Evolutionary conservation across 352 stramenopile genomes (phyloP), one percentile per base, ranked within the genome.

Genomic region (Pythium graminicola): DNA sequence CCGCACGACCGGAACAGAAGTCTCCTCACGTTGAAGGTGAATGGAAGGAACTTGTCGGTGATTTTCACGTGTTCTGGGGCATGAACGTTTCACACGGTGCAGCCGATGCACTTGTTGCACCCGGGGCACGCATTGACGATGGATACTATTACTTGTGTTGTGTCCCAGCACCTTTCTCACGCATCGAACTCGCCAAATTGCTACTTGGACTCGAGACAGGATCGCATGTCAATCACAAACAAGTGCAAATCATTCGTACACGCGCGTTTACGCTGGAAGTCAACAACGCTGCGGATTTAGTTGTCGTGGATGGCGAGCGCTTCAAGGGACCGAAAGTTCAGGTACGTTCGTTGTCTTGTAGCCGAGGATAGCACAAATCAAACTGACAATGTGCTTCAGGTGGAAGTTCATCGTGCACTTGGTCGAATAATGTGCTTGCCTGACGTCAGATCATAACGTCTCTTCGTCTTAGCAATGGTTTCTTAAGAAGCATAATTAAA

Each of bases 41-140:
- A 23, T 76, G 61, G 58, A 64, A 66, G 17, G 66, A 67, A 10
- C 43, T 76, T 16, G 8, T 39, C 0, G 65, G 68, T 2, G 50
- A 52, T 9, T 81, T 77, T 40, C 51, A 61, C 31, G 57, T 77
- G 24, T 69, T 77, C 33, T 81, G 70, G 70, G 64, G 58, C 29
- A 69, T 72, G 46, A 76, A 69, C 43, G 62, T 68, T 1, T 67
- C 57, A 3, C 65, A 75, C 39, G 55, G 54, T 13, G 55, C 67
- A 1, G 56, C 52, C 3, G 66, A 77, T 28, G 50, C 50, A 13
- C 42, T 64, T 23, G 52, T 73, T 3, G 66, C 50, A 2, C 68
- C 67, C 1, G 58, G 52, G 2, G 70, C 68, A 7, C 23, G 50
- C 10, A 57, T 64, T 5, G 56, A 77, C 51, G 70, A 76, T 27